Evolutionary conservation across 257 asterid genomes (phyloP).

Genomic region (Petunia secreta): DNA sequence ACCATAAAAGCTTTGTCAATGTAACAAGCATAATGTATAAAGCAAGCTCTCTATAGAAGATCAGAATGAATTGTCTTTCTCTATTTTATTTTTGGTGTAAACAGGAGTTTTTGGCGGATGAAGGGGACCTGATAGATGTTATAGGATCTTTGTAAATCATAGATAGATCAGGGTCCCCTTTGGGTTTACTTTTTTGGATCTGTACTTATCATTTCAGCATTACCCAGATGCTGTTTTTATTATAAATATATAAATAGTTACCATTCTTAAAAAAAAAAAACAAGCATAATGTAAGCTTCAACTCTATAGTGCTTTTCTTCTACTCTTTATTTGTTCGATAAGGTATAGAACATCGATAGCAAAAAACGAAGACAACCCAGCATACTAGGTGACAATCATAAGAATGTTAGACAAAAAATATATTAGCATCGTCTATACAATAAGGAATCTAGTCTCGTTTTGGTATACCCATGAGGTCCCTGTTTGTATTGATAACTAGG

Average conservation of each 20-base stretch:
- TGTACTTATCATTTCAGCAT: no score
- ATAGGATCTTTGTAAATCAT: no score
- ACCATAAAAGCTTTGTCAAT: neutral
- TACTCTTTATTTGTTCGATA: neutral
- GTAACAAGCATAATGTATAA: neutral
- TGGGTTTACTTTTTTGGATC: no score
- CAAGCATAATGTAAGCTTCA: neutral
- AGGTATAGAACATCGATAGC: neutral
- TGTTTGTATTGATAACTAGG: neutral
- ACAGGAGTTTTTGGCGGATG: no score
- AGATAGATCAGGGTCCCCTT: no score
- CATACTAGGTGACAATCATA: neutral
- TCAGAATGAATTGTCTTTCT: no score
- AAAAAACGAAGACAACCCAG: neutral
- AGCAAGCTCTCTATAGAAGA: no score
- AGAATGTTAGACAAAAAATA: neutral
- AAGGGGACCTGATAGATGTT: no score
- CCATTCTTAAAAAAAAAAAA: neutral
- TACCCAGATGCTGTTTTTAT: no score
- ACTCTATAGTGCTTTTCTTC: neutral
- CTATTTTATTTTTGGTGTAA: no score
- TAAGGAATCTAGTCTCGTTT: neutral
- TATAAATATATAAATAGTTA: no score
- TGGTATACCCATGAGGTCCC: neutral
- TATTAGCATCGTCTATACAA: neutral